Evolutionary conservation across 2,329 filamentous ascomycete species (phyloP).

Genomic region (Aspergillus flavus): DNA sequence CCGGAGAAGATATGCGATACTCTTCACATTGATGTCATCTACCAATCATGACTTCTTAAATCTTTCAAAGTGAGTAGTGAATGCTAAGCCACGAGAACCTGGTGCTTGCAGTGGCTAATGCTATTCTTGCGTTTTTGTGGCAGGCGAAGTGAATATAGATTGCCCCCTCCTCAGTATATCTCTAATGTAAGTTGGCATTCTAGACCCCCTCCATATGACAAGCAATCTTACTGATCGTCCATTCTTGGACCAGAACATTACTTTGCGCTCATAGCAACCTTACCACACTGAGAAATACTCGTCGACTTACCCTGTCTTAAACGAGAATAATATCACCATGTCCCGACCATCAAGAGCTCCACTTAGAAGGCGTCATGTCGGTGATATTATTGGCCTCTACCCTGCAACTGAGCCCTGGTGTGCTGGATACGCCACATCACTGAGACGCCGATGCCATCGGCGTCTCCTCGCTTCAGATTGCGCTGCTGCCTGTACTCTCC

Average conservation of each 20-base stretch:
- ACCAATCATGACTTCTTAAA: neutral
- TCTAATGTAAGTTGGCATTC: neutral
- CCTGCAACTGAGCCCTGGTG: slow-evolving; percentile 22
- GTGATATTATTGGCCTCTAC: slow-evolving; percentile 21
- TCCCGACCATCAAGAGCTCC: neutral
- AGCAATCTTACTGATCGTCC: no score
- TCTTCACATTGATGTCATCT: neutral
- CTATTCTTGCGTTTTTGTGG: neutral
- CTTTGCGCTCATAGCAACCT: neutral
- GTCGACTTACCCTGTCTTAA: neutral
- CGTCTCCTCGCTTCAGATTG: slow-evolving; percentile 18
- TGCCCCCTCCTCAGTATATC: neutral
- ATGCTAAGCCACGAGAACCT: neutral
- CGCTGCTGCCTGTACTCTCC: slow-evolving; percentile 13
- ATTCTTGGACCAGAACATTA: neutral
- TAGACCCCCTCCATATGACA: neutral
- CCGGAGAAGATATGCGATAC: no score
- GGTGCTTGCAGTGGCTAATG: neutral
- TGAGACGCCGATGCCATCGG: slow-evolving; percentile 19
- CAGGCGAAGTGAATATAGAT: neutral
- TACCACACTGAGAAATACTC: neutral
- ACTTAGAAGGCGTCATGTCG: slow-evolving; percentile 8
- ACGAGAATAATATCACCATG: neutral
- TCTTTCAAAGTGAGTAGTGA: neutral
- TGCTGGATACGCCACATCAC: slow-evolving; percentile 19